Conservation (phyloP, 768 basidiomycete genomes). For the Gloeopeniophorella convolvens region DNA sequence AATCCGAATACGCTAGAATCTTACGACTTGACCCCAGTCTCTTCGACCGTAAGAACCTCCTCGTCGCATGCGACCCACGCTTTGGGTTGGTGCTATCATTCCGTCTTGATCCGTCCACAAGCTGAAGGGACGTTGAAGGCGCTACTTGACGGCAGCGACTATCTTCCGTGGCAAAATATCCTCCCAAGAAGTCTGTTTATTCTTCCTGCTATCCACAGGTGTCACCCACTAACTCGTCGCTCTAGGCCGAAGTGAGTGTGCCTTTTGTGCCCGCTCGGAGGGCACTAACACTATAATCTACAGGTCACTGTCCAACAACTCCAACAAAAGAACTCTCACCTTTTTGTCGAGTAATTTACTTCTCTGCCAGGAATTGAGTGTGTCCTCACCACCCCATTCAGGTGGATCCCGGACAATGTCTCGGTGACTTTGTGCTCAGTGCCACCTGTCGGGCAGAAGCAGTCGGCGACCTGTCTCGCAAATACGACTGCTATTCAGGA, state of each 20-base stretch:
- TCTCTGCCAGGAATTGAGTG: background rate
- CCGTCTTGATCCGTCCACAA: background rate
- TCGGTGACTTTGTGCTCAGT: constrained; percentile 79
- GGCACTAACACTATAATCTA: constrained; percentile 10
- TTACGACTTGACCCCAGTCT: constrained; percentile 37
- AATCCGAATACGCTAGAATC: background rate
- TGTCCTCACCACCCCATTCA: constrained; percentile 23
- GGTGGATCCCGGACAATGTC: constrained; percentile 90
- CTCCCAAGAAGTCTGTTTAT: constrained; percentile 66
- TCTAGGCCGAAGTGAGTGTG: constrained; percentile 26
- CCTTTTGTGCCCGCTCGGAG: constrained; percentile 3
- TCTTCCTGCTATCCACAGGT: constrained; percentile 20
- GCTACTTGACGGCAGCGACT: constrained; percentile 80
- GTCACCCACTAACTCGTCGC: constrained; percentile 25
- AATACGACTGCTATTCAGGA: constrained; percentile 86
- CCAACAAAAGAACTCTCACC: constrained; percentile 65
- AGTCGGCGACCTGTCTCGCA: constrained; percentile 64
- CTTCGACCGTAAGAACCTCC: constrained; percentile 72
- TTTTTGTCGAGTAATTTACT: constrained; percentile 70
- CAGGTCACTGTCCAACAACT: constrained; percentile 68
- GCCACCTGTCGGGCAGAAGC: constrained; percentile 72
- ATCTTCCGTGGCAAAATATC: constrained; percentile 83
- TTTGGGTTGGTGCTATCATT: constrained; percentile 46
- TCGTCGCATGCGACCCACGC: constrained; percentile 79
- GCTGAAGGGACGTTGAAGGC: constrained; percentile 35